Conservation (phyloP, 768 basidiomycete genomes). For the Daedaleopsis nitida region DNA sequence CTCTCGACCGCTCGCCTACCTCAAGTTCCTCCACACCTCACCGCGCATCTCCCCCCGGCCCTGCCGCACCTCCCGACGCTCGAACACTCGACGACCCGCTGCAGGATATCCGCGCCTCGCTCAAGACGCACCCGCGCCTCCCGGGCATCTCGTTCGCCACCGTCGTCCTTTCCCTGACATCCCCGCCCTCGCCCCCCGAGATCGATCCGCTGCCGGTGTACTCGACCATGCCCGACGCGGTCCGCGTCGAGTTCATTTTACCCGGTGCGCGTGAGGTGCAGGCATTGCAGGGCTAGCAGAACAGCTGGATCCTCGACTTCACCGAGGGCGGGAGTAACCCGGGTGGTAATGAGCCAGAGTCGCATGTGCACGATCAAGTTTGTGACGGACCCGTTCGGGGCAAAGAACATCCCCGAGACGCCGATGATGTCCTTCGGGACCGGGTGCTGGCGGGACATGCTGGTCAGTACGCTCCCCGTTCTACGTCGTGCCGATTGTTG, state of each 20-base stretch:
- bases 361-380: constrained; percentile 74
- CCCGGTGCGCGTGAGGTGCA: constrained; percentile 37
- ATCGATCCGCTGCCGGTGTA: constrained; percentile 51
- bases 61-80: constrained; percentile 32
- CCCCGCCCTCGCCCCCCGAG: constrained; percentile 38
- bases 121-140: constrained; percentile 39
- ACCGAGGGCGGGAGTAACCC: constrained; percentile 49
- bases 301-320: constrained; percentile 74
- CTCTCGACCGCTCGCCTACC: constrained; percentile 68
- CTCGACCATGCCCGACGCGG: constrained; percentile 47
- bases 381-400: constrained; percentile 53
- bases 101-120: constrained; percentile 45
- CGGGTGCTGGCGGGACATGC: constrained; percentile 66
- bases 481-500: background rate
- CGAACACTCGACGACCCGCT: constrained; percentile 58
- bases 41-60: constrained; percentile 28
- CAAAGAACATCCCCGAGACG: constrained; percentile 44
- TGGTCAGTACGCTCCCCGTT: constrained; percentile 42
- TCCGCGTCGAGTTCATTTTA: constrained; percentile 54
- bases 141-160: constrained; percentile 58
- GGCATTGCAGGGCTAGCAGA: constrained; percentile 27
- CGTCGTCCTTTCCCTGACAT: constrained; percentile 44
- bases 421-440: constrained; percentile 49
- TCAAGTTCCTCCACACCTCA: constrained; percentile 54
- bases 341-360: constrained; percentile 75